Conservation (phyloP, 306 rosid genomes). For the Malus asiatica region DNA sequence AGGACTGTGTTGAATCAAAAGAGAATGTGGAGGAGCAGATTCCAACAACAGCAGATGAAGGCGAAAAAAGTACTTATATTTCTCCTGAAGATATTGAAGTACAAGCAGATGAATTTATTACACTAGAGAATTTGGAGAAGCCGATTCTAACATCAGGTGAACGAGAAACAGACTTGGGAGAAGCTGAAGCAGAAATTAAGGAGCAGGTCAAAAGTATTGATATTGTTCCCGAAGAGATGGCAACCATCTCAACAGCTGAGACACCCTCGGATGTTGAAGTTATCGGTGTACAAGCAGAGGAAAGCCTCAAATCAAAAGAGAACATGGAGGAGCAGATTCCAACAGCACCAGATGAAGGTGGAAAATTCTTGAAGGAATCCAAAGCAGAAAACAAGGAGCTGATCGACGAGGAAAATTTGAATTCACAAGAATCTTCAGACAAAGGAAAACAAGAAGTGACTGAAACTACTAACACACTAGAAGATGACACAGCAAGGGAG, state of each 20-base stretch:
- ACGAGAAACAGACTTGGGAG: not conserved
- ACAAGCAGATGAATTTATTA: not conserved
- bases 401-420: not conserved
- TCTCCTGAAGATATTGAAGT: constrained; percentile 2
- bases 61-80: no score
- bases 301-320: not conserved
- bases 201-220: not conserved
- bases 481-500: not conserved
- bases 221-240: no score
- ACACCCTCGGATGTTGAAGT: constrained; percentile 10
- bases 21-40: constrained; percentile 1
- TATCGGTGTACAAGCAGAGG: not conserved
- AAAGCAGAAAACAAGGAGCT: not conserved
- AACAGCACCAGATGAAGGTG: not conserved
- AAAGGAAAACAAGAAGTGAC: constrained; percentile 5
- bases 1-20: not conserved
- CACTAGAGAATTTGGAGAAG: not conserved
- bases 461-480: not conserved
- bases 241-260: no score
- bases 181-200: not conserved
- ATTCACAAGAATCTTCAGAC: not conserved
- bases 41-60: constrained; percentile 1
- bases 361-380: constrained; percentile 7
- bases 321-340: not conserved
- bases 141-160: no score